Base-by-base conservation (phyloP, 2,329 filamentous ascomycete species). In the Ceratocystiopsis minuta region DNA sequence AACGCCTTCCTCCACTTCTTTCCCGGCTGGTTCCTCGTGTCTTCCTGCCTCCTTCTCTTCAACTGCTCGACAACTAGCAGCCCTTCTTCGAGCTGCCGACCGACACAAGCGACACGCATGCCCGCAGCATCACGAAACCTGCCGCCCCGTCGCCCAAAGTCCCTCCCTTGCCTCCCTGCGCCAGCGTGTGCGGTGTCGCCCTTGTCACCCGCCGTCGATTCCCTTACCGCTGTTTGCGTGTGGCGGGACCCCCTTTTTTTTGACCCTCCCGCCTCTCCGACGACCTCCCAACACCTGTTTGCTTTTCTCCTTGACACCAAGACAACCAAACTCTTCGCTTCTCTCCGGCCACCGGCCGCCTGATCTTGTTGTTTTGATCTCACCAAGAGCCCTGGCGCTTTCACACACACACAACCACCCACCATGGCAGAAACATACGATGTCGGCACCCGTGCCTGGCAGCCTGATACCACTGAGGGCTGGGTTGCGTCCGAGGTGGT, bases 401-500 rank as follows among this genome's bases (percentile, higher is more conserved):
- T n/a, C 24, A 28, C 7, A 28, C 9, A 28, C 24, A 28, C 24
- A 28, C 24, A 28, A 28, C 2, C 24, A 33, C n/a, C 16, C 34
- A 47, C 58, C 63, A 93, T 94, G 87, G 84, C 85, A 67, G 82
- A 92, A 64, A 84, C 75, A 59, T 96, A 92, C 67, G 87, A 96
- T 70, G 76, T 95, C 57, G 90, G 88, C 58, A 96, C 88, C 55
- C 78, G 85, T 74, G 90, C 87, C 59, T 98, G 90, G 90, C 90
- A 96, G 73, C 87, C 90, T 54, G 90, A 98, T 68, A 67, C 75
- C 60, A 83, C 83, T 47, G 88, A 98, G 64, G 90, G 90, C 65
- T 98, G 90, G 88, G 77, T 98, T 60, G 82, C 87, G 58, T 95
- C 90, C 38, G 87, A 96, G 70, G 81, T 98, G 53, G 70, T 80